Percentiles rank a stretch among this genome's conserved stretches.
Conservation (phyloP, 345 rosid species). For the Salix exigua region DNA sequence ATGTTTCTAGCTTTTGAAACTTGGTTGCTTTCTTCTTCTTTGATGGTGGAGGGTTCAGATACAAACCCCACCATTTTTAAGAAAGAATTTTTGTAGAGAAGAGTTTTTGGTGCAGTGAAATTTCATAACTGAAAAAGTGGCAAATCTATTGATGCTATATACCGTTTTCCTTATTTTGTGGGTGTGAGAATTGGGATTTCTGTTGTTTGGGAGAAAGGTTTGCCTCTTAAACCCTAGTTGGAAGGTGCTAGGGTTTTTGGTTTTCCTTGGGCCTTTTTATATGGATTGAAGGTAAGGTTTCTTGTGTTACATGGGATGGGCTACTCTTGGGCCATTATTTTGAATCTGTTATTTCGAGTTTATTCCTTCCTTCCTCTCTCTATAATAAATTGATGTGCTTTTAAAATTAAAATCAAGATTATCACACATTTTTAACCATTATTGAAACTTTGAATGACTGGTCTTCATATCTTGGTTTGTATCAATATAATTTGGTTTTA, state of each 20-base stretch:
- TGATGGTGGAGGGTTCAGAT: conserved; percentile 27
- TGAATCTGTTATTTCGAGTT: neutral
- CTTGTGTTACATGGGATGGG: neutral
- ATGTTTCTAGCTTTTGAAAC: conserved; percentile 31
- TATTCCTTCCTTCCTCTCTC: no score
- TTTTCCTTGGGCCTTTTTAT: neutral
- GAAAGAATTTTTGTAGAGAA: neutral
- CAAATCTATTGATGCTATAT: neutral
- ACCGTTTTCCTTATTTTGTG: neutral
- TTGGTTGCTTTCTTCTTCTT: conserved; percentile 28
- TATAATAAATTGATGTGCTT: no score
- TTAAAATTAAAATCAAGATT: no score
- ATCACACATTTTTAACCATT: no score
- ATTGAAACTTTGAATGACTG: no score
- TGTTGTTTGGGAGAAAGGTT: neutral
- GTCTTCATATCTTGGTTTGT: no score
- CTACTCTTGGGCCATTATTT: neutral
- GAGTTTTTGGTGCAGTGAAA: neutral
- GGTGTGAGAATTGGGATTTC: neutral
- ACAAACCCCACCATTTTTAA: conserved; percentile 50
- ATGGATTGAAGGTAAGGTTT: neutral
- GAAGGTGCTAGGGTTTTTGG: conserved; percentile 10
- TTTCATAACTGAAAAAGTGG: conserved; percentile 15
- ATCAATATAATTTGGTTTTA: no score
- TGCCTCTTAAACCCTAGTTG: conserved; percentile 25